phyloP scores from a whole-genome alignment of 2,329 filamentous ascomycete genomes.

The Hypomyces rosellus region DNA sequence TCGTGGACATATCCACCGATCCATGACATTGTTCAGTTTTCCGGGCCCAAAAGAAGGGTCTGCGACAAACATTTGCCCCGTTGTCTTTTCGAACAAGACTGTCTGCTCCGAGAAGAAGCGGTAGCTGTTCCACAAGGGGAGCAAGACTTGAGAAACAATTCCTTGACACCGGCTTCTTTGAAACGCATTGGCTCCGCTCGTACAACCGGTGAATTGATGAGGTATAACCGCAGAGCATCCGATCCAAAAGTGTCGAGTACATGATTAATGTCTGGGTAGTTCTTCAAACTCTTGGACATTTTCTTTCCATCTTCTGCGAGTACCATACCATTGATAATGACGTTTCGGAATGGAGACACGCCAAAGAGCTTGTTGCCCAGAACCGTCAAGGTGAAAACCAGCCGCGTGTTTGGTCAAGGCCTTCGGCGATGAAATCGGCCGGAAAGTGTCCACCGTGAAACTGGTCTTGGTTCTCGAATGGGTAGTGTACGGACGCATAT shows the following conservation, averaged over 20 bases:
- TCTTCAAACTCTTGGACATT: conserved; percentile 96
- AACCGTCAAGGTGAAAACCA: conserved; percentile 92
- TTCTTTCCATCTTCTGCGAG: conserved; percentile 51
- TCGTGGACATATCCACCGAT: conserved; percentile 64
- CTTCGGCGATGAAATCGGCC: conserved; percentile 90
- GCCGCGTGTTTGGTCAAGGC: conserved; percentile 85
- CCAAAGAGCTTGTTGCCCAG: conserved; percentile 84
- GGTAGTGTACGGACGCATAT: conserved; percentile 84
- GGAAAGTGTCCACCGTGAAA: conserved; percentile 72
- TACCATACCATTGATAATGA: conserved; percentile 92
- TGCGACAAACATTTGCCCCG: conserved; percentile 60
- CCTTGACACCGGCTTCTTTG: conserved; percentile 87
- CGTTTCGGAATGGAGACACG: conserved; percentile 84
- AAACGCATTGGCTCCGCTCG: conserved; percentile 85
- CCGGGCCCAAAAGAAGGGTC: conserved; percentile 72
- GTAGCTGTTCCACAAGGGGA: conserved; percentile 94
- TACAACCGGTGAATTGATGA: conserved; percentile 95
- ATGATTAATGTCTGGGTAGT: conserved; percentile 80
- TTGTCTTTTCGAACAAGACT: conserved; percentile 76
- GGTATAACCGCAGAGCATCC: conserved; percentile 83
- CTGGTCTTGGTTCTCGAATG: conserved; percentile 78
- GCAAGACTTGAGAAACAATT: conserved; percentile 87
- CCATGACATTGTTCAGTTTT: conserved; percentile 86
- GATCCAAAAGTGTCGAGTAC: conserved; percentile 87
- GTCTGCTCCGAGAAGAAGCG: conserved; percentile 94